Base-by-base conservation (phyloP, 2,329 filamentous ascomycete genomes). In the Talaromyces sp. region DNA sequence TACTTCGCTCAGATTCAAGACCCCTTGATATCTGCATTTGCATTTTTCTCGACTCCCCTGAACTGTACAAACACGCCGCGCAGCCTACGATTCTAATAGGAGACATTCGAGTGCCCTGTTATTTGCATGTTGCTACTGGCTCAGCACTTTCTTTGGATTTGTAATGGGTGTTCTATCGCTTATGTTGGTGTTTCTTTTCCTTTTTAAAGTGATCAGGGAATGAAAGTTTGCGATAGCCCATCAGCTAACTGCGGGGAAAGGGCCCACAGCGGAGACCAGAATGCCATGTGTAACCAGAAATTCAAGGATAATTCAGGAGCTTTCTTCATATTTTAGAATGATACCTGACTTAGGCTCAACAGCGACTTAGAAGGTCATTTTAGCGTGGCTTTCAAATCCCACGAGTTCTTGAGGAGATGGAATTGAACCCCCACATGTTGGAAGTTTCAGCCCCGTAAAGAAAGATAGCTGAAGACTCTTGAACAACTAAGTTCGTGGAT, bases 1-100 rank as follows among this genome's bases (percentile, higher is more conserved):
- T 55, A 55, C 29, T 57, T 57, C 16, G 52, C 55, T 30, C 52
- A 49, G 17, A 36, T 57, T 24, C 35, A 57, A 29, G 51, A 44
- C 2, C 55, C 51, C 7, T 4, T 50, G n/a, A 19, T 57, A 17
- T 55, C 40, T 42, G 48, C 29, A 35, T 55, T 52, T 33, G 53
- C 39, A 11, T 52, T 52, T 45, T 45, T 51, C 35, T 52, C 49
- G 6, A 45, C 52, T n/a, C 10, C 36, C 11, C 49, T 56, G 37
- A 51, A 51, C 29, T 51, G 54, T 47, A 54, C 47, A 56, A 16
- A 51, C 54, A 36, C 48, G 14, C 16, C 51, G 51, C 19, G 47
- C 51, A 14, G 49, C 44, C 41, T 46, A 24, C 16, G 14, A 13
- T 39, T 48, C 45, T 11, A 33, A 49, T 43, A 40, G 30, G 51